Evolutionary conservation across 2,329 filamentous ascomycete genomes (phyloP).

Genomic region (Diplodia corticola): DNA sequence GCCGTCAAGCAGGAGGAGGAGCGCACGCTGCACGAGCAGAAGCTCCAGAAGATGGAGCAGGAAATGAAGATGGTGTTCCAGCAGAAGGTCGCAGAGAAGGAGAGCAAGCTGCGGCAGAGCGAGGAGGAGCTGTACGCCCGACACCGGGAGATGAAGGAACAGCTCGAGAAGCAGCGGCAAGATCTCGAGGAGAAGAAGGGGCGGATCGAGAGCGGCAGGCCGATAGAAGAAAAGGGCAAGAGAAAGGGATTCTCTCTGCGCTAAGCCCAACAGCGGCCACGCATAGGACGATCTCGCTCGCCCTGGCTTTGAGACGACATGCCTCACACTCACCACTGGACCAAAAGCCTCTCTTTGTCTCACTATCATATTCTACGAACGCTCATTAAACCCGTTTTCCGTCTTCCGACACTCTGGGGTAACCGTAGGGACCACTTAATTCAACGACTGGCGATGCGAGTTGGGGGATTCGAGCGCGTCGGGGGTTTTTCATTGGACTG

Average conservation of each 20-base stretch:
- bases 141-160: slow-evolving; percentile 99
- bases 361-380: slow-evolving; percentile 33
- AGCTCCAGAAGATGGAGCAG: slow-evolving; percentile 99
- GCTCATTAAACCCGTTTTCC: slow-evolving; percentile 39
- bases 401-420: slow-evolving; percentile 43
- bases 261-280: slow-evolving; percentile 51
- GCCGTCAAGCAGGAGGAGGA: slow-evolving; percentile 99
- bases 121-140: slow-evolving; percentile 98
- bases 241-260: slow-evolving; percentile 99
- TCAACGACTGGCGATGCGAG: slow-evolving; percentile 34
- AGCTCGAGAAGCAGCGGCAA: slow-evolving; percentile 88
- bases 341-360: slow-evolving; percentile 35
- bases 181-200: slow-evolving; percentile 99
- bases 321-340: slow-evolving; percentile 27
- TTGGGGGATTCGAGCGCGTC: slow-evolving; percentile 28
- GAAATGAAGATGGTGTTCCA: slow-evolving; percentile 99
- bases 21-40: slow-evolving; percentile 96
- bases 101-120: slow-evolving; percentile 99
- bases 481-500: slow-evolving; percentile 22
- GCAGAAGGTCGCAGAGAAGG: slow-evolving; percentile 99
- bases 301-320: slow-evolving; percentile 28
- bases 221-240: slow-evolving; percentile 96
- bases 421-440: slow-evolving; percentile 36
- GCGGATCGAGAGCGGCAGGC: slow-evolving; percentile 90
- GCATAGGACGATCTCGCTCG: not conserved